Conservation (phyloP, 2,329 filamentous ascomycete species). For the Colletotrichum sp. region DNA sequence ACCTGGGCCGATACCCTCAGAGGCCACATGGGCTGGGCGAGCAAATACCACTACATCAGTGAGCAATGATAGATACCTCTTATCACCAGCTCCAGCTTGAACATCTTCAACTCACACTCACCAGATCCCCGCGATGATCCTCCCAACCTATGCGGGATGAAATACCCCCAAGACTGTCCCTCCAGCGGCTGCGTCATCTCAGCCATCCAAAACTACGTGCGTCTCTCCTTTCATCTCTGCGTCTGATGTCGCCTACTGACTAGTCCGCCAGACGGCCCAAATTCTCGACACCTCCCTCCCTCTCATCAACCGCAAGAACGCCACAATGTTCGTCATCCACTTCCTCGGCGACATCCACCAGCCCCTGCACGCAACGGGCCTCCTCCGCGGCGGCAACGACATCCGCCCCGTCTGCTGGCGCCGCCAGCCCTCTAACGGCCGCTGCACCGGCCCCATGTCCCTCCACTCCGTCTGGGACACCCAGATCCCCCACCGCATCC, state of each 20-base stretch:
- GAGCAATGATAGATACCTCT: background rate
- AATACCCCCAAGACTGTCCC: conserved; percentile 21
- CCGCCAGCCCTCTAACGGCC: conserved; percentile 5
- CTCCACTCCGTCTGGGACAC: conserved; percentile 22
- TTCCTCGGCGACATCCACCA: conserved; percentile 23
- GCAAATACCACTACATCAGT: conserved; percentile 24
- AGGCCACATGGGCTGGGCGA: conserved; percentile 20
- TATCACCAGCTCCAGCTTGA: background rate
- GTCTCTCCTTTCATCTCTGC: background rate
- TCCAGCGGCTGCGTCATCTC: conserved; percentile 20
- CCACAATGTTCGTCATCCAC: conserved; percentile 24
- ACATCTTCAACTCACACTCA: background rate
- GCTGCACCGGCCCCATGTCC: conserved; percentile 14
- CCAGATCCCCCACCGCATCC: conserved; percentile 18
- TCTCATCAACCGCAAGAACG: conserved; percentile 31
- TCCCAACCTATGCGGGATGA: conserved; percentile 19
- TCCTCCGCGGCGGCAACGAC: conserved; percentile 22
- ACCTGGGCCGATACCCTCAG: conserved; percentile 22
- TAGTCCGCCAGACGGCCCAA: background rate
- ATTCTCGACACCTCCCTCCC: conserved; percentile 17
- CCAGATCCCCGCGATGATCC: conserved; percentile 17
- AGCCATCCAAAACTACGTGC: conserved; percentile 19
- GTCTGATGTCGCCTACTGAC: background rate
- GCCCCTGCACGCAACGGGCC: conserved; percentile 21
- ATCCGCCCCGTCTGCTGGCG: conserved; percentile 21